Base-by-base conservation (phyloP, 306 rosid genomes). In the Lathyrus aphaca region DNA sequence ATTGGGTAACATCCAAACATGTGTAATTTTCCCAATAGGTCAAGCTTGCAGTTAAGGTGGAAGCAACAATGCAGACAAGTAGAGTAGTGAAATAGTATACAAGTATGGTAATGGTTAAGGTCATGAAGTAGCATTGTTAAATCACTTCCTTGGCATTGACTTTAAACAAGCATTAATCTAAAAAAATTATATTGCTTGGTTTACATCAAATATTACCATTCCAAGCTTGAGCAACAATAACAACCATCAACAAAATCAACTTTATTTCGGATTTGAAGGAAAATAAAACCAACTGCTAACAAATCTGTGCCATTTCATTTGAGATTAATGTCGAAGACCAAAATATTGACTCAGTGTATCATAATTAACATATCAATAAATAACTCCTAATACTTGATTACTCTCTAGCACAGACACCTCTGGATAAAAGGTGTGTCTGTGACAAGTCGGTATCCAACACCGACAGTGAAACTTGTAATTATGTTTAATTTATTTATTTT, bases 11-110 rank as follows among this genome's bases (percentile, higher is more conserved):
- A 80, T 94, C 98, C 88, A 94, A 82, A 78, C 96, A 94, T 32
- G 98, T 90, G 77, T 82, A 90, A 69, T 87, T 86, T 83, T 94
- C 98, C 97, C 98, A 94, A 74, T 81, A 84, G 45, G 85, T 72
- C 98, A 2, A 78, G 81, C 89, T 84, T 76, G 82, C 74, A 45
- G 87, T 94, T 66, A 90, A 88, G 96, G 89, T 54, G 39, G 63
- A 75, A 76, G 35, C 69, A 82, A 45, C 38, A 64, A 68, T 23
- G 81, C 53, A 73, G 23, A 49, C 57, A 74, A 25, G 68, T 39
- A 63, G 74, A 53, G 45, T 37, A 63, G n/a, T 35, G 39, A 66
- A 65, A 60, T 46, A 66, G 43, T 32, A 66, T 39, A 73, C 7
- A 10, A 35, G 48, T 46, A 58, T 7, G 25, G 49, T 10, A 17